These are phyloP conservation scores for Lathyrus sativus DNA, from an alignment of 306 rosid genomes.

Conservation along the genomic window DNA sequence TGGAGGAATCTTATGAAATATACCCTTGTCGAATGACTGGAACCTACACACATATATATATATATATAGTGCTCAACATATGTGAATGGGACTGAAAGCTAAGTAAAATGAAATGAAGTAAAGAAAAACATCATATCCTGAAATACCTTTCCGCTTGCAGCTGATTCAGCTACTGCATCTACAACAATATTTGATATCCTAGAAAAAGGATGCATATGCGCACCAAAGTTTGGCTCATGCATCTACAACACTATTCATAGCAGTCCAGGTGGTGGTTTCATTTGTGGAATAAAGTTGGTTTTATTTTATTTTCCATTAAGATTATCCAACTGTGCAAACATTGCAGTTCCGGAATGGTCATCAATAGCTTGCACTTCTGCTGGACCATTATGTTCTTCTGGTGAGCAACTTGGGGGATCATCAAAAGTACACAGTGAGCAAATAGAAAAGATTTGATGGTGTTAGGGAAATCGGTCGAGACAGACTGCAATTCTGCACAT, in stretches of 20 bases:
- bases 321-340: constrained; percentile 65
- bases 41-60: constrained; percentile 52
- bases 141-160: constrained; percentile 67
- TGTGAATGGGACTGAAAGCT: constrained; percentile 11
- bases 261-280: too few species aligned
- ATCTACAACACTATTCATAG: not conserved
- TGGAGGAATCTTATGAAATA: constrained; percentile 79
- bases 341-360: constrained; percentile 72
- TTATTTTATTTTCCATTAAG: constrained; percentile 75
- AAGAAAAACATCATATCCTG: constrained; percentile 16
- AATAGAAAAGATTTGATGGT: too few species aligned
- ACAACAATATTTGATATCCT: constrained; percentile 55
- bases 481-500: too few species aligned
- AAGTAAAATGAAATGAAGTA: constrained; percentile 15
- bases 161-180: constrained; percentile 71
- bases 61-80: constrained; percentile 20
- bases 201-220: constrained; percentile 50
- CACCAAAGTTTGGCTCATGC: not conserved
- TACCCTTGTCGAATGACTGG: constrained; percentile 77
- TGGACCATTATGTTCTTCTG: constrained; percentile 28
- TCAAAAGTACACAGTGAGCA: not conserved
- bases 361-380: constrained; percentile 42
- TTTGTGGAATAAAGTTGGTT: too few species aligned
- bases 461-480: too few species aligned
- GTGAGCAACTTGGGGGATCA: not conserved